Base-by-base conservation (phyloP, 75 land plant species). In the Chamaecyparis obtusa region DNA sequence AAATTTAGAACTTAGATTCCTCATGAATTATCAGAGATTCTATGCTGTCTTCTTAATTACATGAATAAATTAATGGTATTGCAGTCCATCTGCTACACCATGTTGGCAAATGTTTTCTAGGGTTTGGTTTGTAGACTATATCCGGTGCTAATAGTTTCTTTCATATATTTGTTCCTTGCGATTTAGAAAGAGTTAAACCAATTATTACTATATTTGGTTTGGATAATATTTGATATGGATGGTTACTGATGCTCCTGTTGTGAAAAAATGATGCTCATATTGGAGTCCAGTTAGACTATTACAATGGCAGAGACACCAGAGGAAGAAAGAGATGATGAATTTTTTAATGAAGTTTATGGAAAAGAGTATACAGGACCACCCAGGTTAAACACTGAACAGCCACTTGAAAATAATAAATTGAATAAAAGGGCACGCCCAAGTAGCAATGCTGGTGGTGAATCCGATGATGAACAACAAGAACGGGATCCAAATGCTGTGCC, bases 401-500 rank as follows among this genome's bases (percentile, higher is more conserved):
- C 85, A 43, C 89, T 88, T 46, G 90, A 91, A 8, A 90, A 51
- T 49, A 77, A 79, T 35, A 88, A 87, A 8, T 37, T 87, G 19
- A 95, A 88, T 67, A 94, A 94, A 79, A 93, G 95, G 77, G 86
- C 95, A 16, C 90, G 55, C 39, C 83, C 88, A 57, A 89, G 90
- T 77, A 67, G 82, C 71, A 88, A 60, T 86, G 91, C n/a, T 67
- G 76, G 35, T 87, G 83, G n/a, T 81, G 89, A 85, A 16, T 92
- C 94, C 27, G 99, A 97, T 83, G 99, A 95, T 57, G 99, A 97
- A 43, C 96, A 97, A 56, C 92, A 91, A 30, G 84, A 87, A 30
- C 94, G 90, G 0, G 99, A 97, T 87, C 99, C 99, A 46, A 94
- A 95, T 92, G 99, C 99, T 46, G 99, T 98, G 13, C 99, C 99